Evolutionary conservation across 176 grass and related monocot species (phyloP), one percentile per base, ranked within the genome.

Genomic region (Juncus inflexus): DNA sequence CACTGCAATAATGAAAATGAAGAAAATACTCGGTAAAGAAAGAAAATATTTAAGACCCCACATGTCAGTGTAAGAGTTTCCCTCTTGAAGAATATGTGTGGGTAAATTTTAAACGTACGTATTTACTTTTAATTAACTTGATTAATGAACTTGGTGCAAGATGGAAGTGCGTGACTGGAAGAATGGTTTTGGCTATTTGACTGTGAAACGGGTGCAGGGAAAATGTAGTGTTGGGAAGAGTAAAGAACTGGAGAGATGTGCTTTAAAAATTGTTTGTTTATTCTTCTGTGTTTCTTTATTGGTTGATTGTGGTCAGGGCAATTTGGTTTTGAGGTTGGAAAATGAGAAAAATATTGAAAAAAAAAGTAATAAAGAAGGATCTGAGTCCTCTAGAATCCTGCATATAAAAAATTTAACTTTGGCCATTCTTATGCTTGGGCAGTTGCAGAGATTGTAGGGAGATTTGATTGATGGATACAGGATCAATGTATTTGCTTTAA

Each of bases 211-310:
- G 15, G 67, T 35, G 42, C 54, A 71, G 37, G 54, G 38, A 58
- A 71, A 59, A 71, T 35, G 15, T 57, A 58, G 55, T 71, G 53
- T 71, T 45, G 67, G 67, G 15, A 71, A 58, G 39, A 35, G 39
- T n/a, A 47, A 37, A 71, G 52, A 47, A 71, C 50, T 71, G 52
- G 54, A 71, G 39, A 71, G 54, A 71, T 45, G 67, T 70, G 52
- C 39, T 70, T 39, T 13, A 55, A 69, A 40, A 11, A 16, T 67
- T 70, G 66, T 70, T 70, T 55, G 19, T 70, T 70, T 70, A 70
- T 70, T 55, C 67, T 70, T 39, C n/a, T 6, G 67, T 5, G 37
- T 2, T 43, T 15, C 38, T 58, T 70, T 55, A 57, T 70, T 70
- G 35, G 52, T 42, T 42, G 52, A 15, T 42, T 56, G 52, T 64